phyloP scores from a whole-genome alignment of 1,284 basidiomycete genomes.

The Gomphus bonarii region DNA sequence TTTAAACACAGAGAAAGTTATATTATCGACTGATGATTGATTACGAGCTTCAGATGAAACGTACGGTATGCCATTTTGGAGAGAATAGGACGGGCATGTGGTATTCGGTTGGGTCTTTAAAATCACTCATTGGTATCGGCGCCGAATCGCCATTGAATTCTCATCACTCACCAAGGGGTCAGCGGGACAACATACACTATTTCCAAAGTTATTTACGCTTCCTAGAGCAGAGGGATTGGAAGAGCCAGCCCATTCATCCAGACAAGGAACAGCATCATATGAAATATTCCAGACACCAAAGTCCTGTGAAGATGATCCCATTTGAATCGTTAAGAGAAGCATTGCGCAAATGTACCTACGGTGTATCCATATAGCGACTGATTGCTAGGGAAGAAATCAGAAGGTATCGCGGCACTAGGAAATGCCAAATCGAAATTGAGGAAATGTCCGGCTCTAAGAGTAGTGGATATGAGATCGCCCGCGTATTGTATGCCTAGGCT shows the following conservation, averaged over 20 bases:
- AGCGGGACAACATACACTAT: slow-evolving; percentile 57
- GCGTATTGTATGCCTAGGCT: background rate
- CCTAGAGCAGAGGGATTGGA: slow-evolving; percentile 53
- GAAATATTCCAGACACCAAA: slow-evolving; percentile 77
- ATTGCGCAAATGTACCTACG: slow-evolving; percentile 21
- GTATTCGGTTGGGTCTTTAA: slow-evolving; percentile 36
- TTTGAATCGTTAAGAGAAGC: background rate
- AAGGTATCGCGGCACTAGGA: slow-evolving; percentile 59
- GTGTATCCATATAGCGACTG: slow-evolving; percentile 43
- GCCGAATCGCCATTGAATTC: background rate
- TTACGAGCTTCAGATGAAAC: slow-evolving; percentile 20
- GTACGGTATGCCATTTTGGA: slow-evolving; percentile 54
- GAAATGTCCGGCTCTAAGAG: slow-evolving; percentile 44
- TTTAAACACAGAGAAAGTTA: slow-evolving; percentile 14
- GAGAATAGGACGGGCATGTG: slow-evolving; percentile 65
- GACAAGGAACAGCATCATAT: slow-evolving; percentile 52
- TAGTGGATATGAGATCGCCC: background rate
- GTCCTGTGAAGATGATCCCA: slow-evolving; percentile 32
- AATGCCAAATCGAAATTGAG: slow-evolving; percentile 72
- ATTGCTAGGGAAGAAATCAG: slow-evolving; percentile 64
- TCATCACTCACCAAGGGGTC: slow-evolving; percentile 41
- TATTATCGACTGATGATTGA: background rate
- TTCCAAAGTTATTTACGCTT: slow-evolving; percentile 42
- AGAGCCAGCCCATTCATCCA: slow-evolving; percentile 48
- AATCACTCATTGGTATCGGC: background rate